A percentile compares a stretch with the other conserved stretches of the same genome.
phyloP scores from a whole-genome alignment of 2,329 filamentous ascomycete species.

The Mollisiaceae sp. region DNA sequence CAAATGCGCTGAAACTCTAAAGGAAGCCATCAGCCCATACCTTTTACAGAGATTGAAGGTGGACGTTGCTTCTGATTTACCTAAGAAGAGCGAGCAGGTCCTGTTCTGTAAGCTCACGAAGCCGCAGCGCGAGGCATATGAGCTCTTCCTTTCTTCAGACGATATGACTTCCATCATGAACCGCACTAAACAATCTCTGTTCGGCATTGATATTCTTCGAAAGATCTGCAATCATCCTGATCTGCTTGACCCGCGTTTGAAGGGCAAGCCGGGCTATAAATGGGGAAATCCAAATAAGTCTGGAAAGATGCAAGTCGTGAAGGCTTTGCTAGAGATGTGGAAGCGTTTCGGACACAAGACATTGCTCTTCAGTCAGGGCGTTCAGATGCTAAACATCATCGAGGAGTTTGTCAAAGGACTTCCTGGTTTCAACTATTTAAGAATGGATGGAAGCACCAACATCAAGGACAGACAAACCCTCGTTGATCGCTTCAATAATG shows the following conservation, averaged over 20 bases:
- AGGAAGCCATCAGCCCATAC: constrained; percentile 92
- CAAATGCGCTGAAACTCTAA: constrained; percentile 91
- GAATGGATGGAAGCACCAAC: constrained; percentile 93
- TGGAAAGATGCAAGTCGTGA: constrained; percentile 95
- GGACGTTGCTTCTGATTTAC: constrained; percentile 91
- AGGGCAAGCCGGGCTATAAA: constrained; percentile 66
- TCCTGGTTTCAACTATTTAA: constrained; percentile 74
- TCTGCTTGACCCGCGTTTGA: constrained; percentile 68
- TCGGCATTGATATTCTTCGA: constrained; percentile 87
- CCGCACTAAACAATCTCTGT: constrained; percentile 78
- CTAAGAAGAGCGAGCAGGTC: constrained; percentile 95
- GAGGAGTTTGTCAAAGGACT: constrained; percentile 77
- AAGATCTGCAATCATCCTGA: constrained; percentile 99
- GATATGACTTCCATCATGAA: constrained; percentile 85
- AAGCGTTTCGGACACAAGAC: constrained; percentile 86
- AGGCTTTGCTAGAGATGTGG: constrained; percentile 86
- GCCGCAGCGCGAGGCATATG: constrained; percentile 79
- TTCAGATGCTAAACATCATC: constrained; percentile 94
- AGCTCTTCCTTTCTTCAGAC: constrained; percentile 78
- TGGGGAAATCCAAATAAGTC: constrained; percentile 83
- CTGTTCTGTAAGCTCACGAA: constrained; percentile 92
- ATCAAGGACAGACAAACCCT: constrained; percentile 88
- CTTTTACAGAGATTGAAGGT: constrained; percentile 90
- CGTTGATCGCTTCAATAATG: constrained; percentile 91
- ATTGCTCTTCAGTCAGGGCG: constrained; percentile 88